These are phyloP conservation scores for Viola odorata DNA, from an alignment of 345 rosid genomes.

Conservation along the genomic window DNA sequence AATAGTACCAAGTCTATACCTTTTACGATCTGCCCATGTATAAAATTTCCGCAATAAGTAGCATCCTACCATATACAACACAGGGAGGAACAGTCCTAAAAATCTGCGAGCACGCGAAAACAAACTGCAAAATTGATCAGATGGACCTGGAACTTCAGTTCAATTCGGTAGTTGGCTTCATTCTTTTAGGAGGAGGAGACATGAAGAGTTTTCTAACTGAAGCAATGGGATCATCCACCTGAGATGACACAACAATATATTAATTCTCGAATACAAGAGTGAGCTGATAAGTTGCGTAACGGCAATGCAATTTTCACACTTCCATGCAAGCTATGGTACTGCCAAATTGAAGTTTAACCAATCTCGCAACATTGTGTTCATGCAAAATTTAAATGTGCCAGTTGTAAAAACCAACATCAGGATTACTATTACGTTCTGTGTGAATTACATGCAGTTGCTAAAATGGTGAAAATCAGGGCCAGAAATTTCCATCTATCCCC, in stretches of 20 bases:
- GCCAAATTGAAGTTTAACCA: no score
- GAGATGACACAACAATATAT: neutral
- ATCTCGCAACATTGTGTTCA: no score
- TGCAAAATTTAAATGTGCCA: no score
- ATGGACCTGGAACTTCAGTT: constrained; percentile 12
- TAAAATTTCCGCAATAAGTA: neutral
- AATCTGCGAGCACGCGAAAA: neutral
- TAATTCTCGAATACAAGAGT: no score
- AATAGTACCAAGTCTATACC: neutral
- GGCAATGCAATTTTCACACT: no score
- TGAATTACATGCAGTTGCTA: no score
- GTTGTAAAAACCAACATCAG: no score
- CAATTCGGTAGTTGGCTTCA: constrained; percentile 31
- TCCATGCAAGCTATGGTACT: no score
- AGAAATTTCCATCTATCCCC: neutral
- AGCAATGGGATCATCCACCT: constrained; percentile 78
- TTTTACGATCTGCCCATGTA: neutral
- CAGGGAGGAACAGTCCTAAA: neutral
- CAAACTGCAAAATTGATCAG: constrained; percentile 5
- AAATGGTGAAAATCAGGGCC: neutral
- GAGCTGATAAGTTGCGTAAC: no score
- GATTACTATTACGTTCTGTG: no score
- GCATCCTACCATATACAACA: neutral
- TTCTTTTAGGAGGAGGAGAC: constrained; percentile 52
- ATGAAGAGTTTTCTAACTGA: constrained; percentile 65